Evolutionary conservation across 148 eudicot species (phyloP).

Genomic region (Rhododendron ovatum): DNA sequence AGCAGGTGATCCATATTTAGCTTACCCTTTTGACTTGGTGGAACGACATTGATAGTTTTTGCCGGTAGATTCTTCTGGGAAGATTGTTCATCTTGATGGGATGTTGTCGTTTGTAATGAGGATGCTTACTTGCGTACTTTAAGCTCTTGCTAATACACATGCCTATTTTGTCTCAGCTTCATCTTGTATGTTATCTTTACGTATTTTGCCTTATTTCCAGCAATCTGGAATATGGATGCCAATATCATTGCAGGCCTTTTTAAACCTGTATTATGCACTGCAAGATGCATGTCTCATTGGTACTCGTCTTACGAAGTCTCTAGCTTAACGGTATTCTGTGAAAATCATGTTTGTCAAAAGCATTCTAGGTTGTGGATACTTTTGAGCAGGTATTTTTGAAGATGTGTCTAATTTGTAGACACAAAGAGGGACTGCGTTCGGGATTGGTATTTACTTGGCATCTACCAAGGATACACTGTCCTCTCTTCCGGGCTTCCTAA

Average conservation of each 20-base stretch:
- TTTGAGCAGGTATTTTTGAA: neutral
- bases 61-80: neutral
- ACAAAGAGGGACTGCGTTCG: neutral
- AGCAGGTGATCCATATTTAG: neutral
- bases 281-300: neutral
- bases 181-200: neutral
- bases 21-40: neutral
- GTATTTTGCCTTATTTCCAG: neutral
- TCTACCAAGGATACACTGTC: neutral
- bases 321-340: neutral
- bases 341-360: neutral
- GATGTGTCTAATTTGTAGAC: neutral
- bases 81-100: neutral
- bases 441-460: neutral
- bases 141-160: neutral
- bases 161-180: slow-evolving; percentile 4
- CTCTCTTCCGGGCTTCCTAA: neutral
- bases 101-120: neutral
- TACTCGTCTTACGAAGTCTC: neutral
- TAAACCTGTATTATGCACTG: neutral
- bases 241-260: neutral
- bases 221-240: neutral
- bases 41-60: neutral
- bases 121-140: neutral
- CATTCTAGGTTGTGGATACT: neutral